Base-by-base conservation (phyloP, 306 rosid species). In the Cicer chorassanicum region DNA sequence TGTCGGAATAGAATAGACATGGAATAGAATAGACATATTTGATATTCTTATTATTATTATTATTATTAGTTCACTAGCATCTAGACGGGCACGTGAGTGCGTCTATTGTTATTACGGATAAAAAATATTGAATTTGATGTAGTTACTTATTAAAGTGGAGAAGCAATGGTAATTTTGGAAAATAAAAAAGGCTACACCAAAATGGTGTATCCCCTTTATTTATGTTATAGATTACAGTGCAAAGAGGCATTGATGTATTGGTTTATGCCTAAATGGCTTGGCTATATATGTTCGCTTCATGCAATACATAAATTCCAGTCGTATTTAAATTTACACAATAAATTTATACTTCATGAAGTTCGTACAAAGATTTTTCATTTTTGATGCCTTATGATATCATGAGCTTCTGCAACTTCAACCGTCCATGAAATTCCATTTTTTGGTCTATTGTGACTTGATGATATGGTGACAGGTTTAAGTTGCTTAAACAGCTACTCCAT, bases 1-100 rank as follows among this genome's bases (percentile, higher is more conserved):
- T 62, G 61, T 76, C 24, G 70, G 63, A 72, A 72, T 41, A 50
- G 38, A 50, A 41, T 65, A 75, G 62, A 19, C 24, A 55, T 38
- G 70, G 63, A 72, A 72, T 41, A 50, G 38, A 50, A 41, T 65
- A 75, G 62, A 19, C 24, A 55, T 38, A 41, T 75, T 65, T 51
- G 64, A 39, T 16, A 61, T 68, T 43, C 69, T 76, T 65, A 53
- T 40, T 24, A 34, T 65, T 67, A 67, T 21, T 21, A 21, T 21
- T 29, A 29, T 29, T 29, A 29, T 29, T 3, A 29, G 36, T 29
- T 29, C 36, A 29, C 4, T 29, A 29, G 36, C 36, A 0, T 29
- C 36, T 29, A 29, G 36, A 29, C 36, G 4, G 36, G 36, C 0
- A 29, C 36, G 36, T 29, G 4, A 29, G 36, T 29, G 36, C 4